These are phyloP conservation scores for Paramyrothecium sp. DNA, from an alignment of 2,329 filamentous ascomycete genomes.

Conservation along the genomic window DNA sequence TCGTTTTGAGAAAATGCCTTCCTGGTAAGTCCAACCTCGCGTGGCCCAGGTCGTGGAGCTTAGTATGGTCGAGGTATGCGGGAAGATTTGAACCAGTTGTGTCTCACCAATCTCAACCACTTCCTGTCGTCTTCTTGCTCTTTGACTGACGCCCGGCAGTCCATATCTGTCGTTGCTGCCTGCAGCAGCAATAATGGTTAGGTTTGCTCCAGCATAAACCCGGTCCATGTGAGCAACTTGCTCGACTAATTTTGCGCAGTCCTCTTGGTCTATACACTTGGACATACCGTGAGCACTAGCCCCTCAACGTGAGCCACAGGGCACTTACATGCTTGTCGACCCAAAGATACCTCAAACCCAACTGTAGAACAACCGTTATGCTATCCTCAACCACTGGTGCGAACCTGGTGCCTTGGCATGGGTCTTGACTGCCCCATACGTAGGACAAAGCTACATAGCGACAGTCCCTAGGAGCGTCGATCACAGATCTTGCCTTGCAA, in stretches of 20 bases:
- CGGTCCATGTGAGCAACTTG: conserved; percentile 17
- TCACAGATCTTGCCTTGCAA: neutral
- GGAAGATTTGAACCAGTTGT: neutral
- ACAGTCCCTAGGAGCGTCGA: neutral
- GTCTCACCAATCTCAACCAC: neutral
- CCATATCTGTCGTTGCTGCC: conserved; percentile 11
- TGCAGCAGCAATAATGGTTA: conserved; percentile 19
- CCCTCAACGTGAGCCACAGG: neutral
- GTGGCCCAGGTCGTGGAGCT: conserved; percentile 7
- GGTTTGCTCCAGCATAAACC: conserved; percentile 10
- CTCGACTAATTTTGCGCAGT: conserved; percentile 7
- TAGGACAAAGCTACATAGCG: neutral
- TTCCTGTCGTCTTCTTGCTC: neutral
- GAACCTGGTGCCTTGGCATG: neutral
- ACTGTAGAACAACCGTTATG: neutral
- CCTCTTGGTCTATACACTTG: conserved; percentile 18
- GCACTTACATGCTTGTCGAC: neutral
- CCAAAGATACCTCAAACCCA: neutral
- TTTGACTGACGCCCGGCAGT: conserved; percentile 10
- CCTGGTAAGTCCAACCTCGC: conserved; percentile 17
- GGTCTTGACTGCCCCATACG: neutral
- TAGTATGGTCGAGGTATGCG: neutral
- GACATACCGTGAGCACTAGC: neutral
- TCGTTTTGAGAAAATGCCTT: conserved; percentile 11
- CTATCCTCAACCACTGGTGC: neutral